A percentile compares a stretch with the other conserved stretches of the same genome.
These are phyloP conservation scores for Coelastrella sp. DNA, from an alignment of 139 green algal species.

Conservation along the genomic window DNA sequence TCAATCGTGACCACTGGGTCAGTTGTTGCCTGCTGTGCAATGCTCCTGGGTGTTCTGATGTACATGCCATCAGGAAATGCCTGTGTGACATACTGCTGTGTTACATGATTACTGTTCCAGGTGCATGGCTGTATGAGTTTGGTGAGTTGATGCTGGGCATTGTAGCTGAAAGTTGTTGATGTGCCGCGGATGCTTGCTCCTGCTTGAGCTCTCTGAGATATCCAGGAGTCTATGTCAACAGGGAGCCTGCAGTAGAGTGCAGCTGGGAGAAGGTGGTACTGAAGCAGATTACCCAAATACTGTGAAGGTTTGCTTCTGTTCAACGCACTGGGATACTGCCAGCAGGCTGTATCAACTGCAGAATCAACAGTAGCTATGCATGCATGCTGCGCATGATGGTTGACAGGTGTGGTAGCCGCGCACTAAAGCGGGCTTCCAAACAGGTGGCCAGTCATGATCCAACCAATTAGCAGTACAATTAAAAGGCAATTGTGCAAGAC, in stretches of 20 bases:
- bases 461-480: too few species aligned
- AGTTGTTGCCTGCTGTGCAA: not conserved
- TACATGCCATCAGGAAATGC: not conserved
- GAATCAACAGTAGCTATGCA: too few species aligned
- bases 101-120: not conserved
- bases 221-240: not conserved
- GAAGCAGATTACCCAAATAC: too few species aligned
- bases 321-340: too few species aligned
- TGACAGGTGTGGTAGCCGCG: too few species aligned
- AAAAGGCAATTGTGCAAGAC: too few species aligned
- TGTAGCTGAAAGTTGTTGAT: not conserved
- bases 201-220: not conserved
- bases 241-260: not conserved
- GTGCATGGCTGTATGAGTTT: not conserved
- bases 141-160: not conserved
- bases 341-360: too few species aligned
- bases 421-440: too few species aligned
- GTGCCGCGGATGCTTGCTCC: not conserved
- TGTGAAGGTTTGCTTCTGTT: too few species aligned
- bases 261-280: not conserved
- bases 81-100: not conserved
- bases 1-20: not conserved
- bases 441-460: too few species aligned
- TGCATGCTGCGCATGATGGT: too few species aligned
- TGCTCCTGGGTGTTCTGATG: not conserved